Conservation (phyloP, 2,329 filamentous ascomycete species). For the Cladosporium colombiae region DNA sequence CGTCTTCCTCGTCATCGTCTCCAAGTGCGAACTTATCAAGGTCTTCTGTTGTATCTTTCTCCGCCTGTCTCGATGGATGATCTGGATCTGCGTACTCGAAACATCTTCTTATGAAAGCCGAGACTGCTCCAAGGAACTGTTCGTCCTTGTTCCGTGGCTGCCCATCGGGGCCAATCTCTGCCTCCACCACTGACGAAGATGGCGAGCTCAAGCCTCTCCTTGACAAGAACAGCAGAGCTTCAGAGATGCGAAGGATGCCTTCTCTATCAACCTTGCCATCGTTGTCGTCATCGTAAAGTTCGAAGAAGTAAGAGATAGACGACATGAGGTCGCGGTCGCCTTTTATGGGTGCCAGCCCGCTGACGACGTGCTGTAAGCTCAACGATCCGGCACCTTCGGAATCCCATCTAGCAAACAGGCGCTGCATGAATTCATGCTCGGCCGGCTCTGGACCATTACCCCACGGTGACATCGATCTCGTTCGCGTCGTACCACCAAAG, state of each 20-base stretch:
- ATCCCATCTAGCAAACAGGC: slow-evolving; percentile 88
- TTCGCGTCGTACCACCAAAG: slow-evolving; percentile 51
- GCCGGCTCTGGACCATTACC: slow-evolving; percentile 69
- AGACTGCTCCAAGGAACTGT: slow-evolving; percentile 87
- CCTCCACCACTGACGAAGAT: slow-evolving; percentile 49
- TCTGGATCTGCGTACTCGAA: slow-evolving; percentile 98
- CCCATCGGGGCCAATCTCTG: slow-evolving; percentile 34
- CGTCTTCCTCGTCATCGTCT: slow-evolving; percentile 57
- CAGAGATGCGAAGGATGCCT: slow-evolving; percentile 90
- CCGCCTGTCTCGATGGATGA: slow-evolving; percentile 39
- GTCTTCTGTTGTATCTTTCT: slow-evolving; percentile 39
- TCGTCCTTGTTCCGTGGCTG: slow-evolving; percentile 67
- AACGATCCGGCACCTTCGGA: slow-evolving; percentile 73
- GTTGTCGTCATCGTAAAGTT: slow-evolving; percentile 89
- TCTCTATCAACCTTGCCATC: slow-evolving; percentile 93
- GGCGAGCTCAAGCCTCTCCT: slow-evolving; percentile 79
- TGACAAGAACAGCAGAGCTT: slow-evolving; percentile 89
- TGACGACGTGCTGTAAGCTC: slow-evolving; percentile 87
- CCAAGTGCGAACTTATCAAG: slow-evolving; percentile 72
- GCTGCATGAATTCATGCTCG: slow-evolving; percentile 90
- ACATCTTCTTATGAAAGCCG: slow-evolving; percentile 91
- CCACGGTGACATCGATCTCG: slow-evolving; percentile 52
- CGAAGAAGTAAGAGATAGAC: slow-evolving; percentile 96
- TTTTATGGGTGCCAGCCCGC: slow-evolving; percentile 86
- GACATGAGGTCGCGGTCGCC: slow-evolving; percentile 96